phyloP scores from a whole-genome alignment of 192 early-diverging fungal genomes.

The Bifiguratus adelaidae region DNA sequence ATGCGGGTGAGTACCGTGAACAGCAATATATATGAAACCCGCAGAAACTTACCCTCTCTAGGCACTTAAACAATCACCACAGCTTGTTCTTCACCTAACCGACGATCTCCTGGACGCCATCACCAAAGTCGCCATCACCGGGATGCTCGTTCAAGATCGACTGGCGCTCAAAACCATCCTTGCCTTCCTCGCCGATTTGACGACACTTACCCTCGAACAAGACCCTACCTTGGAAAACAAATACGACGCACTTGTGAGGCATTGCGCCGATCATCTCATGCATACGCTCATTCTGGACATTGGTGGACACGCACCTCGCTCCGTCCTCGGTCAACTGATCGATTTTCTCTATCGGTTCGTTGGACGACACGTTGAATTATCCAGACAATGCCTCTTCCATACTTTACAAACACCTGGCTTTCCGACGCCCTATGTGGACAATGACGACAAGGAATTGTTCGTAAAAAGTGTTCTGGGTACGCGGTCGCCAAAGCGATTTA shows the following conservation, averaged over 20 bases:
- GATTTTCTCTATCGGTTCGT: constrained; percentile 36
- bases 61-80: neutral
- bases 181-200: no score
- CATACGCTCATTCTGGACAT: constrained; percentile 17
- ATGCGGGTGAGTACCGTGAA: constrained; percentile 23
- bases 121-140: constrained; percentile 32
- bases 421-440: constrained; percentile 31
- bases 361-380: constrained; percentile 20
- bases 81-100: constrained; percentile 14
- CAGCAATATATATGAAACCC: neutral
- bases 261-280: neutral
- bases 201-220: no score
- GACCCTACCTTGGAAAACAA: neutral
- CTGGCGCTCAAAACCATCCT: constrained; percentile 37
- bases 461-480: constrained; percentile 37
- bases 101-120: constrained; percentile 28
- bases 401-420: no score
- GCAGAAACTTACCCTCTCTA: neutral
- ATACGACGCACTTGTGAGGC: neutral
- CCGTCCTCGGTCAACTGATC: constrained; percentile 34
- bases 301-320: constrained; percentile 39
- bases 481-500: constrained; percentile 29
- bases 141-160: constrained; percentile 35
- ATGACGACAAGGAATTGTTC: constrained; percentile 33
- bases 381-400: constrained; percentile 34